These are phyloP conservation scores for Russula sp. DNA, from an alignment of 768 basidiomycete genomes.

Conservation along the genomic window DNA sequence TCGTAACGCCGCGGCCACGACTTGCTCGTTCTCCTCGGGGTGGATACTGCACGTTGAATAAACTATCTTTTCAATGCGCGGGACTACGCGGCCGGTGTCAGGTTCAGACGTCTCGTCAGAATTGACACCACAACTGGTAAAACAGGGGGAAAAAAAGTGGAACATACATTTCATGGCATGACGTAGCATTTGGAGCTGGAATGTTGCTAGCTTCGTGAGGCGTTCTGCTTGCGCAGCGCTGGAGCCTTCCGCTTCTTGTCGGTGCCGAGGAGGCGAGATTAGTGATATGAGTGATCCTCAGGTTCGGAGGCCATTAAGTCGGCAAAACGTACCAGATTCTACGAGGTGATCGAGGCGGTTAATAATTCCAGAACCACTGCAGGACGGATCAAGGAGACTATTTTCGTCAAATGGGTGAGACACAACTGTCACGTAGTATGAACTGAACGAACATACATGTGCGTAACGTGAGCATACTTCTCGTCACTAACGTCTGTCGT, in stretches of 20 bases:
- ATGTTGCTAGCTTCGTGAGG: constrained; percentile 76
- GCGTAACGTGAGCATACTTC: constrained; percentile 65
- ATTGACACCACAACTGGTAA: background rate
- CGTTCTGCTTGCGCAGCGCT: constrained; percentile 61
- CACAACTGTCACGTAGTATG: background rate
- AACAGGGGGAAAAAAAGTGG: too few relatives aligned
- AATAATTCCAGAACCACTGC: constrained; percentile 91
- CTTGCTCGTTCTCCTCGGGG: constrained; percentile 88
- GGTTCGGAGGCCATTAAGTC: background rate
- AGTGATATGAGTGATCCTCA: background rate
- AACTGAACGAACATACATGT: constrained; percentile 62
- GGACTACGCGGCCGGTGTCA: constrained; percentile 49
- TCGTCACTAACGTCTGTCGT: constrained; percentile 63
- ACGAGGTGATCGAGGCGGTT: constrained; percentile 85
- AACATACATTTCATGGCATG: constrained; percentile 91
- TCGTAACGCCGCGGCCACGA: constrained; percentile 69
- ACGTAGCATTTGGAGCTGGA: constrained; percentile 87
- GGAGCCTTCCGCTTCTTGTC: constrained; percentile 48
- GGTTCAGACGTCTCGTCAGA: constrained; percentile 1
- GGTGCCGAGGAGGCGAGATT: constrained; percentile 16
- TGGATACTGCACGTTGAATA: constrained; percentile 99
- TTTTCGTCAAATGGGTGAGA: constrained; percentile 7
- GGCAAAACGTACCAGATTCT: constrained; percentile 54
- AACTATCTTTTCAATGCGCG: constrained; percentile 73
- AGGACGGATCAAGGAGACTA: constrained; percentile 93